Evolutionary conservation across 2,329 filamentous ascomycete species (phyloP).

Genomic region (Biscogniauxia marginata): DNA sequence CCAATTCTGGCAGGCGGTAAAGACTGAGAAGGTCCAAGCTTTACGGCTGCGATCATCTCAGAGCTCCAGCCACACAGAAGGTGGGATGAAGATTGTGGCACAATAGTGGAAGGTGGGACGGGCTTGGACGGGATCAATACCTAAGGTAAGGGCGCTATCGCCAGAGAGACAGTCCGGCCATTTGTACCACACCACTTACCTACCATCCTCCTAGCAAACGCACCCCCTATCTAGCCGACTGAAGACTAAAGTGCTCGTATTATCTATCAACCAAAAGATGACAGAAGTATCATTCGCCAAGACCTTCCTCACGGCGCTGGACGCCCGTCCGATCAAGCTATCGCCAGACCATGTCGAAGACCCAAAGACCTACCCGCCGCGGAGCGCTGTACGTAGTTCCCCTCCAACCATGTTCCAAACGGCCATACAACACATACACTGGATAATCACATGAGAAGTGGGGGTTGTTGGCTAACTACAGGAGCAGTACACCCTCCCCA

Average conservation of each 20-base stretch:
- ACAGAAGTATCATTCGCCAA: conserved; percentile 84
- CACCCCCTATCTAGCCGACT: no score
- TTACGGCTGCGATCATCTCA: not conserved
- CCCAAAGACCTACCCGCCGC: conserved; percentile 71
- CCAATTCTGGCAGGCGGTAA: not conserved
- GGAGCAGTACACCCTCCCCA: conserved; percentile 68
- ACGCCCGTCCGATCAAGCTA: conserved; percentile 76
- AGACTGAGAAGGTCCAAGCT: not conserved
- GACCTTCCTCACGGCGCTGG: conserved; percentile 76
- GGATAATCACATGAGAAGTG: not conserved
- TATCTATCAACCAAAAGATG: conserved; percentile 47
- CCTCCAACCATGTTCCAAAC: conserved; percentile 8
- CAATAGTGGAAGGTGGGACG: not conserved
- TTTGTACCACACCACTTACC: conserved; percentile 9
- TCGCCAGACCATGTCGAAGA: conserved; percentile 90
- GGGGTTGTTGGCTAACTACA: conserved; percentile 2
- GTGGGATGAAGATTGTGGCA: conserved; percentile 17
- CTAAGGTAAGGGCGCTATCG: not conserved
- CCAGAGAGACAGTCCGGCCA: not conserved
- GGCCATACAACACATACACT: conserved; percentile 7
- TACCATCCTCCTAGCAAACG: not conserved
- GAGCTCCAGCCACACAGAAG: conserved; percentile 24
- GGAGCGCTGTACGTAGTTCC: conserved; percentile 64
- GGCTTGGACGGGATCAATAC: not conserved
- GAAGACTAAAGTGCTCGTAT: no score